Percentiles rank a stretch among this genome's conserved stretches.
Conservation (phyloP, 2,329 filamentous ascomycete species). For the Colletotrichum truncatum region DNA sequence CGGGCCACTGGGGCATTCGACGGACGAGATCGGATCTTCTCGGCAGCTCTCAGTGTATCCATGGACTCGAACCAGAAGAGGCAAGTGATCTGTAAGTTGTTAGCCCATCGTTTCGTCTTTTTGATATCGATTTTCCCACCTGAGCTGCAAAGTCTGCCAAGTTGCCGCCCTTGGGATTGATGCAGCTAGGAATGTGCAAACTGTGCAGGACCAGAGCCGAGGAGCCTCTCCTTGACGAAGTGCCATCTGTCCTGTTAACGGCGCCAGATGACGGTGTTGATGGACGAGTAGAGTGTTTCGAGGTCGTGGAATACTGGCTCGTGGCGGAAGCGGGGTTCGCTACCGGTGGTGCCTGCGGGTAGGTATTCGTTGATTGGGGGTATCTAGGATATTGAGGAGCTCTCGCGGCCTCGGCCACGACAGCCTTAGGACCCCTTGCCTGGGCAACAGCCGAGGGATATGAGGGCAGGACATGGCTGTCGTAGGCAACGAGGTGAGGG, state of each 20-base stretch:
- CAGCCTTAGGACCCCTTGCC: conserved; percentile 40
- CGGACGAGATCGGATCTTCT: conserved; percentile 62
- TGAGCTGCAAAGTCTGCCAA: conserved; percentile 85
- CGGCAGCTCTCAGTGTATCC: conserved; percentile 79
- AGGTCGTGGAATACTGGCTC: conserved; percentile 34
- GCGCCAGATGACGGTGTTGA: conserved; percentile 48
- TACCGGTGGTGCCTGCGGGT: conserved; percentile 28
- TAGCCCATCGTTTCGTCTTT: conserved; percentile 27
- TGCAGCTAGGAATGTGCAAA: conserved; percentile 78
- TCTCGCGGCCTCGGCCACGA: conserved; percentile 43
- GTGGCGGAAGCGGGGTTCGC: conserved; percentile 28
- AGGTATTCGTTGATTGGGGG: conserved; percentile 32
- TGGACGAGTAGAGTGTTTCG: conserved; percentile 44
- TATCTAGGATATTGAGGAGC: conserved; percentile 43
- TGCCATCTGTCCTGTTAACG: conserved; percentile 40
- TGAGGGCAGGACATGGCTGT: conserved; percentile 52
- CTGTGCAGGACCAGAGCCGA: conserved; percentile 63
- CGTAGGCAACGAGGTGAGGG: conserved; percentile 55
- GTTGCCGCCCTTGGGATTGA: conserved; percentile 79
- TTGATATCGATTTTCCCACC: conserved; percentile 55
- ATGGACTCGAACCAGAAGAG: conserved; percentile 97
- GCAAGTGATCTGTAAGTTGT: conserved; percentile 78
- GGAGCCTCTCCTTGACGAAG: conserved; percentile 47
- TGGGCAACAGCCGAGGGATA: conserved; percentile 48
- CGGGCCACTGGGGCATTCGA: conserved; percentile 53